Evolutionary conservation across 805 yeast species (phyloP), one percentile per base, ranked within the genome.

Genomic region (Dipodascus geniculatus): DNA sequence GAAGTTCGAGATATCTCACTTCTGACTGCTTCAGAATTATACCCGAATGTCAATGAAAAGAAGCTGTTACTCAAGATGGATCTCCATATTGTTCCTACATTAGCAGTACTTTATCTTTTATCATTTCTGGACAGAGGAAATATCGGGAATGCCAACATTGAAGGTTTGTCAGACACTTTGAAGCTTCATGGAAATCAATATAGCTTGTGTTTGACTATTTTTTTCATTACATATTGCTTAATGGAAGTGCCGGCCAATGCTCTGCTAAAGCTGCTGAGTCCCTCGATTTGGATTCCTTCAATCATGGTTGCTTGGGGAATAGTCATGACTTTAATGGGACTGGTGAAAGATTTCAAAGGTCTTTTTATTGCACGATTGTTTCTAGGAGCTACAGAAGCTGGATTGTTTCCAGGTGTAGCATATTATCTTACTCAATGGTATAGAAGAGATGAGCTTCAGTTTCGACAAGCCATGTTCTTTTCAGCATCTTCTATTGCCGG

Each of bases 111-210:
- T 69, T 75, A 74, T 55, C 62, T 75, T 23, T 69, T 73, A 57
- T 72, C 74, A 51, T 74, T 76, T 31, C 63, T 75, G 55, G 77
- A 75, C 56, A 71, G 73, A 53, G 74, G 74, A 19, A 75, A 75
- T 56, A 72, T 75, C 49, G 71, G 75, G 8, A 75, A 76, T 58
- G 79, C 80, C 3, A 71, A 73, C 54, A 70, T 76, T 4, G 72
- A 72, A 53, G 76, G 76, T 4, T 60, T 76, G 52, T 74, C 68
- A 35, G 62, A 56, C 2, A 76, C 73, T 53, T 60, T 76, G 19
- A 65, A 66, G 11, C 66, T 76, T 22, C 56, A 58, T 1, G 76
- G 76, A 22, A 65, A 69, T 20, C 67, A 74, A 48, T 75, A 74
- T 72, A 73, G 72, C 54, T 63, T 70, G 42, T 74, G 74, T 67